Evolutionary conservation across 1,284 basidiomycete genomes (phyloP).

Genomic region (Sanguinoderma infundibulare): DNA sequence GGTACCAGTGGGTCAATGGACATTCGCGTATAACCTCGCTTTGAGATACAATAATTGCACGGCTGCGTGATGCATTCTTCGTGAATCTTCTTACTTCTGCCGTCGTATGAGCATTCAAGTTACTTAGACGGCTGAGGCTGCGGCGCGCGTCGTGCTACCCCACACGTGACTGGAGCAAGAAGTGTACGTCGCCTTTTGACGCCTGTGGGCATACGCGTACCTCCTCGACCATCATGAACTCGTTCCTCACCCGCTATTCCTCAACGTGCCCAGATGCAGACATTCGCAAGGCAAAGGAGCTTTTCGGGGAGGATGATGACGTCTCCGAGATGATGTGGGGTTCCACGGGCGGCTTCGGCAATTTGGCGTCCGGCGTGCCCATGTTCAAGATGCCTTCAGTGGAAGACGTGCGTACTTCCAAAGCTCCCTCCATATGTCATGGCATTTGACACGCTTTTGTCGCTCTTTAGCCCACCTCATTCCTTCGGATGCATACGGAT

Average conservation of each 20-base stretch:
- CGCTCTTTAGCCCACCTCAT: constrained; percentile 76
- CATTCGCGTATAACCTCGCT: too few relatives aligned
- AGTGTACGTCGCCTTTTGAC: constrained; percentile 25
- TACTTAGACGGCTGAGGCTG: too few relatives aligned
- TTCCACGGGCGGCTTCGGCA: constrained; percentile 80
- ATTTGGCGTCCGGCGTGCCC: constrained; percentile 68
- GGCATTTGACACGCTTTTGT: background rate
- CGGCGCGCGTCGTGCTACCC: constrained; percentile 27
- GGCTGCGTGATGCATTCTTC: too few relatives aligned
- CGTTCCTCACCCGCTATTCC: constrained; percentile 71
- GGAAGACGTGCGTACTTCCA: constrained; percentile 62
- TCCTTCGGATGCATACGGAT: constrained; percentile 90
- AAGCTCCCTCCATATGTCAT: background rate
- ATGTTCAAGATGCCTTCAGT: constrained; percentile 73
- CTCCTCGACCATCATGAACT: constrained; percentile 66
- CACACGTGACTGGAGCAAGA: constrained; percentile 56
- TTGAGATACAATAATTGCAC: too few relatives aligned
- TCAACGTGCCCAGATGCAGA: constrained; percentile 53
- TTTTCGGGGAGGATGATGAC: constrained; percentile 64
- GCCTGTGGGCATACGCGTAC: constrained; percentile 25
- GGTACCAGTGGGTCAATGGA: too few relatives aligned
- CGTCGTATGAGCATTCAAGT: too few relatives aligned
- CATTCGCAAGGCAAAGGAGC: constrained; percentile 53
- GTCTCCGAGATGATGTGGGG: constrained; percentile 77
- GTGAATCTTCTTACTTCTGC: too few relatives aligned